Evolutionary conservation across 164 flowering plant genomes (phyloP).

Genomic region (Tinospora cordifolia): DNA sequence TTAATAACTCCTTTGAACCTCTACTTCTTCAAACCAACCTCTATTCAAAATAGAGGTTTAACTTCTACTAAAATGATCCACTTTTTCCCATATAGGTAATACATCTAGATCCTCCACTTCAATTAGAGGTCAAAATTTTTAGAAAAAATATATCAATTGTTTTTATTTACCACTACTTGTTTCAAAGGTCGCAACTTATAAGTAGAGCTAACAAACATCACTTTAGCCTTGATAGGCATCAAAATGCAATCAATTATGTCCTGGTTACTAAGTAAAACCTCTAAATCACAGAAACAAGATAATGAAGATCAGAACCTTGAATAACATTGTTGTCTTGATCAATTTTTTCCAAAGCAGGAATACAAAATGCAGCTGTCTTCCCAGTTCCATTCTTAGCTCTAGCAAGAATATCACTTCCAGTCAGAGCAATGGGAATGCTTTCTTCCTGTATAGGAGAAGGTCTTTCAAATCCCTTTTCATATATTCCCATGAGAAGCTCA

Average conservation of each 20-base stretch:
- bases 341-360: conserved; percentile 96
- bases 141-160: too few species aligned
- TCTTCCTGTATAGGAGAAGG: conserved; percentile 99
- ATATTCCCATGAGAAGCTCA: conserved; percentile 95
- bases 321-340: conserved; percentile 90
- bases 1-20: too few species aligned
- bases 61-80: too few species aligned
- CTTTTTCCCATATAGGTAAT: too few species aligned
- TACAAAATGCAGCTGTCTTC: conserved; percentile 97
- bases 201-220: too few species aligned
- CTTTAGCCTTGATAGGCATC: neutral
- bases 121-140: too few species aligned
- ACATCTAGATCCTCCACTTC: too few species aligned
- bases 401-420: conserved; percentile 98
- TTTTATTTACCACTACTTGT: too few species aligned
- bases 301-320: conserved; percentile 58
- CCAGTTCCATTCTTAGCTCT: conserved; percentile 99
- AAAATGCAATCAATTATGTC: neutral
- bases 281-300: neutral
- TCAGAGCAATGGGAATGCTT: conserved; percentile 96
- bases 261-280: neutral
- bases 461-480: conserved; percentile 97
- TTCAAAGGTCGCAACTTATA: too few species aligned
- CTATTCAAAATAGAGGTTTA: too few species aligned
- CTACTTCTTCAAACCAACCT: too few species aligned